Base-by-base conservation (phyloP, 2,329 filamentous ascomycete species). In the Fusarium siculi region DNA sequence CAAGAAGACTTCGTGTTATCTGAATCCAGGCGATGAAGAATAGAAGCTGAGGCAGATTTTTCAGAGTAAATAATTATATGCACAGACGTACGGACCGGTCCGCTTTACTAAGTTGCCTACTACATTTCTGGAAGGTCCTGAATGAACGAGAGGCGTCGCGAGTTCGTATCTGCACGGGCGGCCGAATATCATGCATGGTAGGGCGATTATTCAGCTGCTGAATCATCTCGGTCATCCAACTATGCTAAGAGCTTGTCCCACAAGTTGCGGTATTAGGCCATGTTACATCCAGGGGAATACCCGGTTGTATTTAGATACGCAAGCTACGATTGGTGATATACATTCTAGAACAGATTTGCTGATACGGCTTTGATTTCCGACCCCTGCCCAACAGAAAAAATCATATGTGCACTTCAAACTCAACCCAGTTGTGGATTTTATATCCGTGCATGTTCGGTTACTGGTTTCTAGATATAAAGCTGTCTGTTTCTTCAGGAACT, bases 401-500 rank as follows among this genome's bases (percentile, higher is more conserved):
- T 18, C 3, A 4, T 18, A 23, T 18, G 0, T 44, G 10, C 2
- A 18, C 15, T 44, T 44, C 6, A 25, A 12, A 23, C 5, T 25
- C 16, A 18, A 23, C n/a, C 16, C 6, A 11, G n/a, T 9, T 8
- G 5, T 23, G 16, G 8, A 18, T 25, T 18, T 10, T 25, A 9
- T 25, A 18, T 44, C 42, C 10, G 16, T 23, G 42, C n/a, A 18
- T 7, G 0, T 25, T 4, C 7, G 3, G 42, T 4, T 1, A 18
- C 16, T 44, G 15, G 1, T 25, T 9, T 44, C n/a, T 25, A 23
- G 42, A 44, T 44, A 44, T 44, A 44, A 43, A 43, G 10, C 42
- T 12, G n/a, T 12, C 0, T 1, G 42, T 12, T 44, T 18, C 7
- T 5, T 4, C 11, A 0, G 11, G 15, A 25, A 0, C n/a, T 1